phyloP scores from a whole-genome alignment of 345 rosid species.

The Brassica carinata region DNA sequence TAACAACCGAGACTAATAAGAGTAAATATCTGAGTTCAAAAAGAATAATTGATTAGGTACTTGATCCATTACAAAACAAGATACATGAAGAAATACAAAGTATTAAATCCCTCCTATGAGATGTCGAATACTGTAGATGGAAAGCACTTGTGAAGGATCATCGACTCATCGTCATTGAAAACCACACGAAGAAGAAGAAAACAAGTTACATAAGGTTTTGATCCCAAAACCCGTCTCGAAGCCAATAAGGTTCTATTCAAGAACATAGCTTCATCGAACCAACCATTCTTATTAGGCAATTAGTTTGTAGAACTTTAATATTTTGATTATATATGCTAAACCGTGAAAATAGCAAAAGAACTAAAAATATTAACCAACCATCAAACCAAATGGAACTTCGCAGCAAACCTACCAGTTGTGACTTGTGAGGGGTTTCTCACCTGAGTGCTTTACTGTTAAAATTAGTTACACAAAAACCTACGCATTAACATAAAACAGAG shows the following conservation, averaged over 20 bases:
- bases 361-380: not conserved
- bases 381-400: not conserved
- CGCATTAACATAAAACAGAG: not conserved
- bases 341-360: not conserved
- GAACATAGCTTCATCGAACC: not conserved
- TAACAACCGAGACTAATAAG: not conserved
- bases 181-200: too few relatives aligned
- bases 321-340: too few relatives aligned
- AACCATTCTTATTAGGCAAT: not conserved
- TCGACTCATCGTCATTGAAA: not conserved
- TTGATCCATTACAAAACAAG: constrained; percentile 1
- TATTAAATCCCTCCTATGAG: not conserved
- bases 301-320: not conserved
- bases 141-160: not conserved
- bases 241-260: too few relatives aligned
- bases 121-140: not conserved
- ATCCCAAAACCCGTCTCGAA: too few relatives aligned
- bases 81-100: not conserved
- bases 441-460: not conserved
- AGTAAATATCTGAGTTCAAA: not conserved
- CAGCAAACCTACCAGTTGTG: not conserved
- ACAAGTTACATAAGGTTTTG: too few relatives aligned
- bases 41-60: not conserved
- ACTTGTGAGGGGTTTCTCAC: not conserved
- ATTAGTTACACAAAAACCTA: not conserved